Base-by-base conservation (phyloP, 2,329 filamentous ascomycete species). In the Colletotrichum horii region DNA sequence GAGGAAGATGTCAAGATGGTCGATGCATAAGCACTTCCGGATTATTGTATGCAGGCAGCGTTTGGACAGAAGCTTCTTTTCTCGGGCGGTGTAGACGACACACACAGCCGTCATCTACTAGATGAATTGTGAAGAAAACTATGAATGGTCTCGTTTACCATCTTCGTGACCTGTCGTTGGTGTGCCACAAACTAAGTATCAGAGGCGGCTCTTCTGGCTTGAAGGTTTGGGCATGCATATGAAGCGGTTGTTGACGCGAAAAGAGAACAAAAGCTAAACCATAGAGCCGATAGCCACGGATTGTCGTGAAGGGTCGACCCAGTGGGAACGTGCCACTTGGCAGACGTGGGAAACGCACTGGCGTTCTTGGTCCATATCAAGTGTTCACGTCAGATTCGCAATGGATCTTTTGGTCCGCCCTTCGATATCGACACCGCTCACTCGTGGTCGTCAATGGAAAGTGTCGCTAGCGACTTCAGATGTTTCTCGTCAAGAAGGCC, bases 1-100 rank as follows among this genome's bases (percentile, higher is more conserved):
- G 76, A 71, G 9, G 77, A 28, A 38, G 77, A 82, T 52, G 77
- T 80, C 67, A 79, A 77, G 74, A 83, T 78, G 83, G 77, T 61
- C 75, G 83, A 80, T 79, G 79, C 80, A 30, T 78, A 56, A 77
- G 32, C 66, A 15, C 34, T 48, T 38, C 15, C 26, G 55, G 55
- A 16, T 26, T 15, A 24, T 24, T 16, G 28, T 22, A 12, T 22
- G 36, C 62, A 55, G 56, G 36, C 9, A 52, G 28, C 64, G 22
- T 22, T 38, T 36, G 65, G 30, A 34, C 30, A 30, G 11, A 24
- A n/a, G 14, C 38, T 48, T 48, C 14, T 8, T 26, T 36, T 75
- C 60, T n/a, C 52, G 38, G 38, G 19, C 38, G 72, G 24, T 58
- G 32, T 56, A 34, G 26, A 32, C 12, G 55, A n/a, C n/a, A 43